Evolutionary conservation across 2,329 filamentous ascomycete species (phyloP), one percentile per base, ranked within the genome.

Genomic region (Trichothecium roseum): DNA sequence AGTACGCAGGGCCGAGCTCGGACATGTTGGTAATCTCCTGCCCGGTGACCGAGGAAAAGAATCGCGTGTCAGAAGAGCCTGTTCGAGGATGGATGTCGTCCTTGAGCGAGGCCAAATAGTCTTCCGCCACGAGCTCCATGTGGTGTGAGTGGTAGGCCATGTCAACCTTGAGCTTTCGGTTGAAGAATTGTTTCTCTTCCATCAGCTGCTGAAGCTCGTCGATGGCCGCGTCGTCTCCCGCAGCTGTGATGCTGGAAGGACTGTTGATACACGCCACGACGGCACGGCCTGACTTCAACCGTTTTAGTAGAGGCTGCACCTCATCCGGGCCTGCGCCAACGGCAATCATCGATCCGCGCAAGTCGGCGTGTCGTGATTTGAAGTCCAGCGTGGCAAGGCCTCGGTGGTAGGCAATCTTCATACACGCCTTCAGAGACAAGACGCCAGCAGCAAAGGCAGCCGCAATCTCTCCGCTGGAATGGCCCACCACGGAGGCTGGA

Each of bases 121-220:
- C 36, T 10, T 35, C 32, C 10, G 37, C 40, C 42, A 46, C 3
- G 37, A 32, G 32, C 10, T 32, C 14, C 66, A 71, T 71, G 42
- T 69, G 67, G 1, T 54, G 55, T 0, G 66, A 70, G 46, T 71
- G 67, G 34, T 70, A 71, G 0, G 66, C 67, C 0, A 55, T 64
- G 30, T 68, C 62, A 1, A 70, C 57, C 2, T 45, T 42, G 6
- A 71, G 47, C 1, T 53, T 9, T 2, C 59, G 48, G 0, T 54
- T 52, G 33, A 63, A 63, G 33, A 45, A 57, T 2, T 47, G 30
- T 3, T 37, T 35, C 5, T 36, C 42, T 5, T 49, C 39, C 1
- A 53, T 28, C 1, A 49, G 13, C 2, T 34, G 36, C 30, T 47
- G 44, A 0, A 48, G 40, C 8, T 52, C 36, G 1, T 44, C 31